Evolutionary conservation across 2,329 filamentous ascomycete species (phyloP).

Genomic region (Fusarium hainanense): DNA sequence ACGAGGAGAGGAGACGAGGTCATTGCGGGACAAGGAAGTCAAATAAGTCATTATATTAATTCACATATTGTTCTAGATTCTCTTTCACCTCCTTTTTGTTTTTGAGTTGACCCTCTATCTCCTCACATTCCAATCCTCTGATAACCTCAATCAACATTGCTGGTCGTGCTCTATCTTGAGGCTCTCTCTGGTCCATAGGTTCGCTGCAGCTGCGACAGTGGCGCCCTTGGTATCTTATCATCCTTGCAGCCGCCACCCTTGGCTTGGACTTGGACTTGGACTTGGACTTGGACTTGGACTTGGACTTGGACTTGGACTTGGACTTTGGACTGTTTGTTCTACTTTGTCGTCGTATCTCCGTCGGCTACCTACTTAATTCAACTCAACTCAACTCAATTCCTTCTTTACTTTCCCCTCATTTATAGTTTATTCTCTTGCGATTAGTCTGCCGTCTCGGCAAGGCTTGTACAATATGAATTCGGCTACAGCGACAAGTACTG

Average conservation of each 20-base stretch:
- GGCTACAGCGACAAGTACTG: slow-evolving; percentile 53
- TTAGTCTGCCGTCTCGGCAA: slow-evolving; percentile 32
- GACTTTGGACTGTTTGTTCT: not conserved
- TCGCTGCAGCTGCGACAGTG: slow-evolving; percentile 30
- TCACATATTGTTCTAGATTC: slow-evolving; percentile 4
- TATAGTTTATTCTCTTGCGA: slow-evolving; percentile 1
- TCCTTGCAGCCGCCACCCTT: slow-evolving; percentile 21
- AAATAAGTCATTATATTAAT: slow-evolving; percentile 13
- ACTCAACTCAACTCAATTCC: slow-evolving; percentile 10
- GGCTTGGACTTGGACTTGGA: not conserved
- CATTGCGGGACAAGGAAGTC: slow-evolving; percentile 36
- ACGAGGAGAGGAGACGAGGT: slow-evolving; percentile 14
- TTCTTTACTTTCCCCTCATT: not conserved
- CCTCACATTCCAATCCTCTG: slow-evolving; percentile 36
- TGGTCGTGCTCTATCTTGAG: slow-evolving; percentile 31
- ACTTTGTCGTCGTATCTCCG: slow-evolving; percentile 8
- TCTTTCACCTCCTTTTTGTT: slow-evolving; percentile 22
- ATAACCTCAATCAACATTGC: slow-evolving; percentile 19
- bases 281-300: slow-evolving; percentile 15
- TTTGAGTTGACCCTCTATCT: slow-evolving; percentile 18
- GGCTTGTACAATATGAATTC: slow-evolving; percentile 53
- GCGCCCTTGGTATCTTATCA: slow-evolving; percentile 30
- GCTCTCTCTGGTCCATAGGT: slow-evolving; percentile 25
- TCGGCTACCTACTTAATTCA: slow-evolving; percentile 5
- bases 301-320: slow-evolving; percentile 12